Conservation (phyloP, 2,329 filamentous ascomycete genomes). For the Onygenales sp. region DNA sequence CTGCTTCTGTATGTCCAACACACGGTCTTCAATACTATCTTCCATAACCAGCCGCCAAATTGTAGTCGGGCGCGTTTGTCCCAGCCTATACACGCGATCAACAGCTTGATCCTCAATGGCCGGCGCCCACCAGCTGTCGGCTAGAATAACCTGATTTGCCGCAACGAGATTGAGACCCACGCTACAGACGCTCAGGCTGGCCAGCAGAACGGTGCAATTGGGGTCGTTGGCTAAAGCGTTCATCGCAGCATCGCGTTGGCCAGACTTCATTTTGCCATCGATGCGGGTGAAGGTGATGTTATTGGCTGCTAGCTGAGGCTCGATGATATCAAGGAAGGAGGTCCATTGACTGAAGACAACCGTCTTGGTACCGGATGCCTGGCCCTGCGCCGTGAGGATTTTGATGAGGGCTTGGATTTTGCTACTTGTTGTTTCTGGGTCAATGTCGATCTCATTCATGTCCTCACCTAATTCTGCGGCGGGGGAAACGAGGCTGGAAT, state of each 20-base stretch:
- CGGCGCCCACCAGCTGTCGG: conserved; percentile 86
- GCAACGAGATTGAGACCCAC: conserved; percentile 81
- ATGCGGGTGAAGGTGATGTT: conserved; percentile 60
- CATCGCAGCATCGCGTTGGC: conserved; percentile 63
- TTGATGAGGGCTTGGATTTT: conserved; percentile 73
- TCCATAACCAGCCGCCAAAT: conserved; percentile 79
- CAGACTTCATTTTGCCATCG: conserved; percentile 68
- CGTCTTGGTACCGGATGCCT: conserved; percentile 58
- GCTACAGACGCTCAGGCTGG: conserved; percentile 70
- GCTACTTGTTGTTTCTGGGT: conserved; percentile 60
- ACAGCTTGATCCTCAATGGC: conserved; percentile 88
- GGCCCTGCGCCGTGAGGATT: conserved; percentile 62
- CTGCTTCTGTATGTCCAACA: conserved; percentile 66
- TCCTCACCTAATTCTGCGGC: conserved; percentile 47
- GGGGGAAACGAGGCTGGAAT: conserved; percentile 56
- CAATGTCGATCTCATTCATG: conserved; percentile 41
- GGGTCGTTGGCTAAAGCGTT: conserved; percentile 57
- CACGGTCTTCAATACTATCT: conserved; percentile 68
- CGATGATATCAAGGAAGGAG: conserved; percentile 64
- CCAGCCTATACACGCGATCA: conserved; percentile 76
- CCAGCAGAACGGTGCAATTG: conserved; percentile 65
- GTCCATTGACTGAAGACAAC: conserved; percentile 80
- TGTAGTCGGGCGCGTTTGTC: conserved; percentile 68
- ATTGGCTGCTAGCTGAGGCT: conserved; percentile 54
- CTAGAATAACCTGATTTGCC: conserved; percentile 75